phyloP scores from a whole-genome alignment of 768 basidiomycete genomes.

The Mycena rebaudengoi region DNA sequence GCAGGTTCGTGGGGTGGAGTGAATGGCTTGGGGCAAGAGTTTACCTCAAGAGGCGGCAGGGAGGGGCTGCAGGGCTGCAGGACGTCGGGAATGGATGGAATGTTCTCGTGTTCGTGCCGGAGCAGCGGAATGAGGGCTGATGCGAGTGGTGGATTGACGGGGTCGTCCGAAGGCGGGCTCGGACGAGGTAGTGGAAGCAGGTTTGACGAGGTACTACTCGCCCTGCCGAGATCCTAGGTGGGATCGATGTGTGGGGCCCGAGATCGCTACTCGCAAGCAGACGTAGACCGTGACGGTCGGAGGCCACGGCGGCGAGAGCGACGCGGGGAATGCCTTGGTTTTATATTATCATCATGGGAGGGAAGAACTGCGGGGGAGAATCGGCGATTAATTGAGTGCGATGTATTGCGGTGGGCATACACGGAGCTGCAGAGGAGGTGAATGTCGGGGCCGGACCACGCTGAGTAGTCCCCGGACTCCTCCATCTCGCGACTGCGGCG shows the following conservation, averaged over 20 bases:
- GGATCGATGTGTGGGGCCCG: not conserved
- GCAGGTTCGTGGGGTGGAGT: too few relatives aligned
- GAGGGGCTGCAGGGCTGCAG: too few relatives aligned
- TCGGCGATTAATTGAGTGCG: not conserved
- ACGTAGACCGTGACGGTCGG: not conserved
- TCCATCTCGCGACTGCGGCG: not conserved
- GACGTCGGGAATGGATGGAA: too few relatives aligned
- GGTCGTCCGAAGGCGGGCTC: not conserved
- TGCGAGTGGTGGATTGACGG: too few relatives aligned
- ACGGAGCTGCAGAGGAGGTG: not conserved
- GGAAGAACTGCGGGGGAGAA: too few relatives aligned
- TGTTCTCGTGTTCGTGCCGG: too few relatives aligned
- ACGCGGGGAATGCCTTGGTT: not conserved
- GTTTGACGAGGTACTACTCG: not conserved
- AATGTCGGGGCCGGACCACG: not conserved
- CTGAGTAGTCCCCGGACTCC: not conserved
- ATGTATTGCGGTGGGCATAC: not conserved
- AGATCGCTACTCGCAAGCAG: not conserved
- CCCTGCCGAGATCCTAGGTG: not conserved
- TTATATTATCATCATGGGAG: not conserved
- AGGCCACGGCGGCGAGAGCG: too few relatives aligned
- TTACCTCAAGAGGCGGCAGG: too few relatives aligned
- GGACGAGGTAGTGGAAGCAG: not conserved
- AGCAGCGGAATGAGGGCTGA: too few relatives aligned
- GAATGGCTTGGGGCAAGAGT: too few relatives aligned